Percentiles rank a stretch among this genome's conserved stretches.
Evolutionary conservation across 148 eudicot species (phyloP).

Genomic region (Rhododendron molle): DNA sequence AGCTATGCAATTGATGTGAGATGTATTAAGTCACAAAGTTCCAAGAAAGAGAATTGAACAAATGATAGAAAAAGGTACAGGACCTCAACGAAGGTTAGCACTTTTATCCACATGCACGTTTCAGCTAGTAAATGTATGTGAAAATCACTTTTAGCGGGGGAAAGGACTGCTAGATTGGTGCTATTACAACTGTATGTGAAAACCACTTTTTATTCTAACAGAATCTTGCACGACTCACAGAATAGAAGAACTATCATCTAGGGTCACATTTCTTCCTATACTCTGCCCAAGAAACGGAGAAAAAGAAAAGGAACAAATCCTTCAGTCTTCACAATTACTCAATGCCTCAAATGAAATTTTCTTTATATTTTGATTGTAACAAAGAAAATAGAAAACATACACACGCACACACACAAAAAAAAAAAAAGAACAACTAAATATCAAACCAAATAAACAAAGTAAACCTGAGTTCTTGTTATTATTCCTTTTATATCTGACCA

Average conservation of each 20-base stretch:
- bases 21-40: not conserved
- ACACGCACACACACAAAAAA: not conserved
- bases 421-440: not conserved
- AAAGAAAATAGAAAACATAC: not conserved
- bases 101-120: not conserved
- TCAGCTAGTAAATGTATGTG: not conserved
- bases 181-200: not conserved
- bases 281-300: not conserved
- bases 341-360: not conserved
- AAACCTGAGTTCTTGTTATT: not conserved
- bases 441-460: not conserved
- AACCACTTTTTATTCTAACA: not conserved
- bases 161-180: not conserved
- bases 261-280: not conserved
- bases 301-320: not conserved
- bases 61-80: not conserved
- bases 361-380: not conserved
- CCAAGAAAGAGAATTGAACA: not conserved
- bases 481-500: not conserved
- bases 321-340: not conserved
- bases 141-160: too few species aligned
- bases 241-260: not conserved
- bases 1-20: slow-evolving; percentile 24
- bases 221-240: not conserved
- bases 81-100: not conserved